Evolutionary conservation across 1,284 basidiomycete genomes (phyloP), one percentile per base, ranked within the genome.

Genomic region (Cryptococcus sp.): DNA sequence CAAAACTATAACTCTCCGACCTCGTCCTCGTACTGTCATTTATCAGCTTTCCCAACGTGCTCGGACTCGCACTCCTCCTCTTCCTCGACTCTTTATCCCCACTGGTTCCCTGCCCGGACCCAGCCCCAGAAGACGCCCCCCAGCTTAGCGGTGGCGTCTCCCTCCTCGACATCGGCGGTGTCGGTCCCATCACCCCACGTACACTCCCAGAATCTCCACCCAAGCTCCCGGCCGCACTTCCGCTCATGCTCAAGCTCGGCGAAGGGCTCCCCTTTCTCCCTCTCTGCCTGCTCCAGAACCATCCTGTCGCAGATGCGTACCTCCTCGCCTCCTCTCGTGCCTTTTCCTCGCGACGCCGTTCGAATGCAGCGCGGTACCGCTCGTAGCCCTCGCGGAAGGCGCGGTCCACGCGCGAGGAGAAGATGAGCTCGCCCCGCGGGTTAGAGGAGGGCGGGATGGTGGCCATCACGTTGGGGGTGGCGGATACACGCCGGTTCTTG

Each of bases 401-500:
- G 44, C 83, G 82, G 60, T 90, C 87, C 36, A 98, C 89, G 46
- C 89, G 85, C 13, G 87, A 90, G 13, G 89, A 93, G 76, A 98
- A 97, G 62, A 98, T 94, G 60, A 98, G 84, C 71, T 98, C 95
- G 46, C 96, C 95, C 13, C 94, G 86, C 3, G 94, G 92, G 76
- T 95, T 97, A 38, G 80, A 81, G 6, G 90, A 82, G 0, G 92
- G 92, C 1, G 94, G 93, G 40, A 97, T 95, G 9, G 88, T 84
- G 2, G 88, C 82, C 60, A 95, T 87, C 13, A 82, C 80, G 6
- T 79, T 74, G 6, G 66, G 44, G 6, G 55, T 50, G 23, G 35
- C 48, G 24, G 53, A 52, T 13, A 45, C 47, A 43, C 52, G 46
- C 24, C 53, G 57, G 4, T 55, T 42, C 35, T 40, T 38, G 28